Percentiles rank a stretch among this genome's conserved stretches.
Conservation (phyloP, 1,139 yeast genomes). For the Yamadazyma triangularis region DNA sequence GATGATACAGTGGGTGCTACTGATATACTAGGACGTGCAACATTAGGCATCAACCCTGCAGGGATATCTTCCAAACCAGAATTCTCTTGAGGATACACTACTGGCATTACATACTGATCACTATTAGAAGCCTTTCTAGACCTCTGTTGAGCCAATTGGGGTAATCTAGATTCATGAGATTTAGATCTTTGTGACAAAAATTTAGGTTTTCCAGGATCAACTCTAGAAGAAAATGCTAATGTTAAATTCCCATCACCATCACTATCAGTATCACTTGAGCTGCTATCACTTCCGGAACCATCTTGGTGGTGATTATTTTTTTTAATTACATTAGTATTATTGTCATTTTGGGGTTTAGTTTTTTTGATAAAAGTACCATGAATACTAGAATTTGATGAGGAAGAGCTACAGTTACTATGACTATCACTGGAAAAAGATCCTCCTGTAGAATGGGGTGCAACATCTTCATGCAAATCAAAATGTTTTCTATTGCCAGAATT, state of each 20-base stretch:
- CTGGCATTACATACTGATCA: slow-evolving; percentile 2
- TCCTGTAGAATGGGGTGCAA: slow-evolving; percentile 16
- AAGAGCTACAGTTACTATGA: neutral
- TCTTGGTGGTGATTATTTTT: neutral
- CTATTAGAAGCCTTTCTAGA: slow-evolving; percentile 1
- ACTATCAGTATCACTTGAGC: slow-evolving; percentile 27
- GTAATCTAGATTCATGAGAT: slow-evolving; percentile 43
- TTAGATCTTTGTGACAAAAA: slow-evolving; percentile 36
- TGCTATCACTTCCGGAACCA: slow-evolving; percentile 5
- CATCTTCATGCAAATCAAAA: slow-evolving; percentile 10
- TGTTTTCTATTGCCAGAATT: slow-evolving; percentile 9
- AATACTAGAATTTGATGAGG: too few species aligned
- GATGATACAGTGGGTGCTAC: slow-evolving; percentile 6
- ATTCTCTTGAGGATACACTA: slow-evolving; percentile 14
- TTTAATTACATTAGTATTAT: neutral
- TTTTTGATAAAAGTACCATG: too few species aligned
- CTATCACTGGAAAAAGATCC: slow-evolving; percentile 1
- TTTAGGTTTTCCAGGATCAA: slow-evolving; percentile 33
- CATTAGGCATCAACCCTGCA: slow-evolving; percentile 26
- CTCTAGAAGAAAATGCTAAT: slow-evolving; percentile 46
- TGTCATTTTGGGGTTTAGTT: neutral
- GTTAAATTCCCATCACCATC: slow-evolving; percentile 50
- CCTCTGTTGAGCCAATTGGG: slow-evolving; percentile 5
- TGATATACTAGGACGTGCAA: slow-evolving; percentile 21
- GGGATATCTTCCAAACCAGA: slow-evolving; percentile 45